Base-by-base conservation (phyloP, 371 early-diverging fungal genomes). In the Entomophthora muscae region DNA sequence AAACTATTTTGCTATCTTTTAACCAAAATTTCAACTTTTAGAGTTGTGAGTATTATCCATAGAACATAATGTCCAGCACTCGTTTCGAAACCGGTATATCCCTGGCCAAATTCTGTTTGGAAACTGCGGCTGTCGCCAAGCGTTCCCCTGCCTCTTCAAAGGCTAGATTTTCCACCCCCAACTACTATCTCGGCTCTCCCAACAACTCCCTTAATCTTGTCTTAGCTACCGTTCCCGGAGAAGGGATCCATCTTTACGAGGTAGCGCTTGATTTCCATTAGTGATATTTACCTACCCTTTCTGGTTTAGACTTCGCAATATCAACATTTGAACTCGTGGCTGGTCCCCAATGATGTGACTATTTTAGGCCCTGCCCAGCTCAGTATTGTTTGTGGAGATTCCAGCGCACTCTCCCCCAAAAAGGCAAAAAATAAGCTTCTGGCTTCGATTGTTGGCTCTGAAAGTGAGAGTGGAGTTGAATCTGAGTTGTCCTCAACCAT, bases 161-260 rank as follows among this genome's bases (percentile, higher is more conserved):
- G 42, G 42, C 42, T 17, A 42, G 42, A 17, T 42, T 42, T 17
- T 42, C 42, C 5, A 42, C 17, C 42, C 42, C 42, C 42, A 42
- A 10, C 42, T 42, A 42, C 42, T 42, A 10, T 42, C 42, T 42
- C 5, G 42, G 42, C 42, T 10, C 42, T 17, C 42, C 42, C 42
- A 17, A 17, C 42, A 5, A 42, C 42, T 17, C 42, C 42, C 42
- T 42, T 42, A 5, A 42, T 17, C 42, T 42, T 17, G 42, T 61
- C 24, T 24, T 61, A 51, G 61, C 24, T 13, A 61, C 61, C 22
- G 30, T 61, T 10, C 61, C 61, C 2, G 30, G 30, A 10, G 61
- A 61, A 51, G 61, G 61, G 22, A 61, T 61, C 42, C 30, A 61
- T 33, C 61, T 61, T 28, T 61, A 61, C 42, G 61, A 61, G 26